Evolutionary conservation across 1,284 basidiomycete genomes (phyloP).

Genomic region (Apiotrichum akiyoshidainum): DNA sequence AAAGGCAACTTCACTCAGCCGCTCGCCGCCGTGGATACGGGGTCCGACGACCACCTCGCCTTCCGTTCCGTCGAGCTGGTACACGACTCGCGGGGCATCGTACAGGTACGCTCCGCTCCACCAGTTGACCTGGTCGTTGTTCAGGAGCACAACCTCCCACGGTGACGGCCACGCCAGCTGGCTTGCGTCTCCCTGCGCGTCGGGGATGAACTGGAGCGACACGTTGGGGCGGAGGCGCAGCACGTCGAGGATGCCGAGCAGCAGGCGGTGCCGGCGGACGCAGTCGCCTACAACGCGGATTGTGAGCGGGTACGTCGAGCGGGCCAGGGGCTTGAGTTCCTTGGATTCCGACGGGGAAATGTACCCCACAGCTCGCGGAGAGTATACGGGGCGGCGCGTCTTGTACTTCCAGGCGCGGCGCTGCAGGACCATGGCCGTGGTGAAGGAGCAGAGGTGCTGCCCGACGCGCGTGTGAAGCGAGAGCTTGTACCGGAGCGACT

Average conservation of each 20-base stretch:
- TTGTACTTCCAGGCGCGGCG: neutral
- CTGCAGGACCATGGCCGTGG: neutral
- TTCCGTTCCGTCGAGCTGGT: neutral
- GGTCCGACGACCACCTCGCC: neutral
- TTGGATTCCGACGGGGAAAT: neutral
- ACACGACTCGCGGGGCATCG: neutral
- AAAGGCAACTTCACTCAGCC: neutral
- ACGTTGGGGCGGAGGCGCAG: neutral
- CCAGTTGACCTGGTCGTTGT: neutral
- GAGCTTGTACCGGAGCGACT: neutral
- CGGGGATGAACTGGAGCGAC: neutral
- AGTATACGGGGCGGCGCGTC: neutral
- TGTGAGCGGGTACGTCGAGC: neutral
- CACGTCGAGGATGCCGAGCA: slow-evolving; percentile 3
- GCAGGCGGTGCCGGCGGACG: neutral
- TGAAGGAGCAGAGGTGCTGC: neutral
- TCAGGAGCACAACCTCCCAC: neutral
- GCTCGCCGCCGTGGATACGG: neutral
- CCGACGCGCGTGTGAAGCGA: neutral
- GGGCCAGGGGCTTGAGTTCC: neutral
- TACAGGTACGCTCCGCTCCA: neutral
- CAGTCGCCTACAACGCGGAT: neutral
- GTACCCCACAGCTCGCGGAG: neutral
- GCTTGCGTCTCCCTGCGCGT: neutral
- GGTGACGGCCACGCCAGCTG: neutral